Percentiles rank a stretch among this genome's conserved stretches.
These are phyloP conservation scores for Phylloporus sp. DNA, from an alignment of 768 basidiomycete species.

Conservation along the genomic window DNA sequence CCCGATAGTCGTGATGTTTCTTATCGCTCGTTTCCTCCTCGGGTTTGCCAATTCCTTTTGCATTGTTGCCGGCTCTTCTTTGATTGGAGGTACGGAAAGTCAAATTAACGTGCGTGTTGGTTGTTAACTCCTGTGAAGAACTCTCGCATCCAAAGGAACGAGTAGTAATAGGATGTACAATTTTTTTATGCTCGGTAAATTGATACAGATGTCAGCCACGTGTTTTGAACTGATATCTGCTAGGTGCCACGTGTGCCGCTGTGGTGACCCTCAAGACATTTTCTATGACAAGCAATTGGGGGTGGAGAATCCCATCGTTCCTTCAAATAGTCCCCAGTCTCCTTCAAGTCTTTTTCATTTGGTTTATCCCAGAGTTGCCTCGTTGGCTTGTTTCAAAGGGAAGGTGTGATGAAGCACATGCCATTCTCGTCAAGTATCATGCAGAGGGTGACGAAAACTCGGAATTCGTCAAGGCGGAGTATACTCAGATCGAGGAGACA, in stretches of 20 bases:
- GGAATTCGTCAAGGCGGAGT: conserved; percentile 55
- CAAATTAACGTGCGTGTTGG: no score
- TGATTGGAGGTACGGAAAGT: conserved; percentile 16
- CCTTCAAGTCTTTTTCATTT: conserved; percentile 52
- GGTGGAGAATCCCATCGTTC: conserved; percentile 59
- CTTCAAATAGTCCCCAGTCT: conserved; percentile 51
- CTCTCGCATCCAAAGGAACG: conserved; percentile 20
- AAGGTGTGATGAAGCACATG: conserved; percentile 44
- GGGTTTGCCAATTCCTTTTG: conserved; percentile 13
- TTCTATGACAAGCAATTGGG: conserved; percentile 51
- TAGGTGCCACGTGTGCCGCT: conserved; percentile 35
- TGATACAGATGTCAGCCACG: not conserved
- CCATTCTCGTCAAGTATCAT: conserved; percentile 50
- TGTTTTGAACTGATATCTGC: not conserved
- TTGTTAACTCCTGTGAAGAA: not conserved
- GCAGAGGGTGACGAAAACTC: conserved; percentile 49
- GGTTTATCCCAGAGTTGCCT: conserved; percentile 59
- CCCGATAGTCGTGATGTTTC: conserved; percentile 4
- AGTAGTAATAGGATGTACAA: no score
- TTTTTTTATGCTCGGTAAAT: conserved; percentile 9
- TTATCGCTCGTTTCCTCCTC: conserved; percentile 15
- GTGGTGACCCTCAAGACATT: conserved; percentile 61
- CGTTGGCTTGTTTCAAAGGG: conserved; percentile 60
- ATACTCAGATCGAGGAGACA: conserved; percentile 50
- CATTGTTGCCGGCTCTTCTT: conserved; percentile 18